Evolutionary conservation across 495 filamentous ascomycete genomes (phyloP).

Genomic region (Lasiosphaeria hispida): DNA sequence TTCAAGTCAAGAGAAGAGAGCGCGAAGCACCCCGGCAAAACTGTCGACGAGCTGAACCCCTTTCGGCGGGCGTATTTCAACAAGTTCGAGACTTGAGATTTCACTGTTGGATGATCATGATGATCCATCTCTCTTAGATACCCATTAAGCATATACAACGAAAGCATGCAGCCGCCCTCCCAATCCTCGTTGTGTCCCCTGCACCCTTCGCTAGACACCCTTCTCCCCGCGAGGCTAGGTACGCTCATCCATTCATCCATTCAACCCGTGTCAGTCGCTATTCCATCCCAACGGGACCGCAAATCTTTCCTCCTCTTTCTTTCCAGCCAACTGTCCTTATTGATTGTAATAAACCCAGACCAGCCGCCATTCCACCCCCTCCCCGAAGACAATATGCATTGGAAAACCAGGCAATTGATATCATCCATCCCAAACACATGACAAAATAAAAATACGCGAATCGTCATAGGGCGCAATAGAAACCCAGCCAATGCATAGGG

Average conservation of each 20-base stretch:
- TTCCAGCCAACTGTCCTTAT: background rate
- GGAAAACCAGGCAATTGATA: background rate
- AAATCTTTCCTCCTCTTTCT: background rate
- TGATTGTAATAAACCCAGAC: background rate
- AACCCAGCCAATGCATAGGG: slow-evolving; percentile 4
- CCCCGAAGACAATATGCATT: slow-evolving; percentile 4
- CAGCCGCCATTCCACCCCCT: background rate
- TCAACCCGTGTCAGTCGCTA: background rate
- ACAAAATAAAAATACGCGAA: background rate
- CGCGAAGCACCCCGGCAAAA: slow-evolving; percentile 35
- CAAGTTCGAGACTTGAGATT: slow-evolving; percentile 24
- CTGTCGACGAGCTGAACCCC: slow-evolving; percentile 75
- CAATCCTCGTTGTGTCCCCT: background rate
- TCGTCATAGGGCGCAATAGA: background rate
- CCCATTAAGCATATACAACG: slow-evolving; percentile 27
- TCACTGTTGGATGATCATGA: slow-evolving; percentile 1
- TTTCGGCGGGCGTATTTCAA: slow-evolving; percentile 70
- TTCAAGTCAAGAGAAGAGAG: slow-evolving; percentile 36
- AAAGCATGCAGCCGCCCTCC: slow-evolving; percentile 17
- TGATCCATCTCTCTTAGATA: slow-evolving; percentile 26
- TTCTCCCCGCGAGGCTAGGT: too few species aligned
- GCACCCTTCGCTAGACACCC: too few species aligned
- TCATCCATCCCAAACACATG: background rate
- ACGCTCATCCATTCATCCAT: background rate
- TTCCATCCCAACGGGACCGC: too few species aligned